A percentile compares a stretch with the other conserved stretches of the same genome.
Evolutionary conservation across 2,329 filamentous ascomycete genomes (phyloP).

Genomic region (Lasiodiplodia hormozganensis): DNA sequence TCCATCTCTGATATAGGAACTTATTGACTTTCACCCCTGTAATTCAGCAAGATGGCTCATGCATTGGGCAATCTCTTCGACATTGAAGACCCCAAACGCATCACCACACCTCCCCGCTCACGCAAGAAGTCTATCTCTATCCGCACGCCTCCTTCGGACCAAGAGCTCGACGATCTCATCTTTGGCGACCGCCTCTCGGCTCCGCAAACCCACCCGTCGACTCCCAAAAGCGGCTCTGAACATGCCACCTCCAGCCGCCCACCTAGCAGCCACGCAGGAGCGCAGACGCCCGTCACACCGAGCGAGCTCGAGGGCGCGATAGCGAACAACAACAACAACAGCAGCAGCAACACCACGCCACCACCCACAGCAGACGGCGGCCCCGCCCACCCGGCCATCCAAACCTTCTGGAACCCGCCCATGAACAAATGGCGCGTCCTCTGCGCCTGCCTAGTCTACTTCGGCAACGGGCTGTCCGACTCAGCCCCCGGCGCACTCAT

Average conservation of each 20-base stretch:
- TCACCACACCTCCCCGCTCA: conserved; percentile 5
- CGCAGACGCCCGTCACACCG: conserved; percentile 35
- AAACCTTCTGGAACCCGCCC: conserved; percentile 62
- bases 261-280: conserved; percentile 28
- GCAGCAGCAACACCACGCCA: too few relatives aligned
- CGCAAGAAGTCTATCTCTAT: conserved; percentile 17
- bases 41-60: neutral
- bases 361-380: conserved; percentile 34
- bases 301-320: conserved; percentile 52
- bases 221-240: neutral
- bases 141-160: conserved; percentile 3
- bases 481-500: conserved; percentile 75
- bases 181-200: neutral
- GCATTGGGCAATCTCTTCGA: conserved; percentile 14
- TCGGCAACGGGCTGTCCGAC: conserved; percentile 76
- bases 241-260: conserved; percentile 21
- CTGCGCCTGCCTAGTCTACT: conserved; percentile 68
- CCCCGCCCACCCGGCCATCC: conserved; percentile 54
- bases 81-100: conserved; percentile 18
- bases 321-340: conserved; percentile 53
- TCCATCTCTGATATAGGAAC: too few relatives aligned
- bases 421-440: conserved; percentile 76
- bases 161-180: conserved; percentile 22
- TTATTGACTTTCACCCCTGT: neutral
- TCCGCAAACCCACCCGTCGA: neutral